These are phyloP conservation scores for Trichaptum fuscoviolaceum DNA, from an alignment of 768 basidiomycete genomes.

Conservation along the genomic window DNA sequence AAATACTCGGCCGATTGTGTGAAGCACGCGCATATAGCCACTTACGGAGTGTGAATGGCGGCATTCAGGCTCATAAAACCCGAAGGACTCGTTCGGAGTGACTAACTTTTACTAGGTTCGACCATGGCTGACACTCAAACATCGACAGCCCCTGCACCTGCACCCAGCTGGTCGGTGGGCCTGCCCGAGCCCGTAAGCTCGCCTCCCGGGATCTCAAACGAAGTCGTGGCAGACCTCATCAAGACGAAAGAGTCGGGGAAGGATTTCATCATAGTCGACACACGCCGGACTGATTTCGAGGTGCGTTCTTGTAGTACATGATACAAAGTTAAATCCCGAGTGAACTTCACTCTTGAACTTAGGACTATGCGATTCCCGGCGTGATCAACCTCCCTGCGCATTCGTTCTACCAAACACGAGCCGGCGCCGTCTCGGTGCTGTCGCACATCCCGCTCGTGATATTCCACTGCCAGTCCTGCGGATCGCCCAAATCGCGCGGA, in stretches of 20 bases:
- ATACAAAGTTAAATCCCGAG: no score
- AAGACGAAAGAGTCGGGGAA: conserved; percentile 14
- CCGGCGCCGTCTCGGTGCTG: conserved; percentile 26
- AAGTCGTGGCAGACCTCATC: conserved; percentile 21
- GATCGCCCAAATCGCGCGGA: conserved; percentile 12
- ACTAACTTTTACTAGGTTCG: no score
- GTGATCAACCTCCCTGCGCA: conserved; percentile 42
- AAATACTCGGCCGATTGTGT: neutral
- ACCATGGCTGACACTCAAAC: neutral
- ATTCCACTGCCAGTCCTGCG: conserved; percentile 21
- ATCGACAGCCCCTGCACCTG: neutral
- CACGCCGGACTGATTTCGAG: conserved; percentile 33
- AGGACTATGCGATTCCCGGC: conserved; percentile 23
- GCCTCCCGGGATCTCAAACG: conserved; percentile 16
- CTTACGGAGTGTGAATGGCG: neutral
- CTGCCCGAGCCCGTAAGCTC: conserved; percentile 16
- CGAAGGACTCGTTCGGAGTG: no score
- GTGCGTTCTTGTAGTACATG: conserved; percentile 21
- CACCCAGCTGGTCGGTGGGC: conserved; percentile 13
- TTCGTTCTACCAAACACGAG: conserved; percentile 34
- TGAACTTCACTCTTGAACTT: neutral
- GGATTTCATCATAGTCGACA: conserved; percentile 32
- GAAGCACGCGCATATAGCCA: neutral
- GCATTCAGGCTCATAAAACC: neutral
- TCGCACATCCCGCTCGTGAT: conserved; percentile 20